Base-by-base conservation (phyloP, 2,329 filamentous ascomycete genomes). In the Alternaria conjuncta region DNA sequence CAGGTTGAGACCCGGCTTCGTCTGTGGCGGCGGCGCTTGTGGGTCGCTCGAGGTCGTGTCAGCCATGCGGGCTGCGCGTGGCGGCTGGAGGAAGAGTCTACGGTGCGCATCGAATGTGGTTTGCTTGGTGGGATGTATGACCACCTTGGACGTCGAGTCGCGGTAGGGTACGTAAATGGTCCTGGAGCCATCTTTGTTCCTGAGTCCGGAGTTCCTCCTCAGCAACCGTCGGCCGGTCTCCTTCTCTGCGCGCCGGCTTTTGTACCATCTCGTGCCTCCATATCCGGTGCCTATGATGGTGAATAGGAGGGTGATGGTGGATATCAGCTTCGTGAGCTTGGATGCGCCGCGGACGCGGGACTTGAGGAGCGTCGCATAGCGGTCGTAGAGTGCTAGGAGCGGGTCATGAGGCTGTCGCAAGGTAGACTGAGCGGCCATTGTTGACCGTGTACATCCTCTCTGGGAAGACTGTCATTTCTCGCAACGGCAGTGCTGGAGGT, bases 91-190 rank as follows among this genome's bases (percentile, higher is more conserved):
- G 78, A 99, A 99, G 28, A 99, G 86, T 25, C 96, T 87, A 28
- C 96, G 88, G 82, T 99, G 96, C 6, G 96, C 96, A 84, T 99
- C 95, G 78, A 98, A 99, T 0, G 96, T 99, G 36, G 95, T 91
- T 20, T 90, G 88, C 77, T 97, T 97, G 26, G 94, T 99, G 6
- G 92, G 90, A 76, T 93, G 86, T 67, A 99, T 97, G 61, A 92
- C 91, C 51, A 99, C 95, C 80, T 96, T 97, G 70, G 94, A 92
- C 3, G 94, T 97, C 57, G 89, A 86, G 70, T 94, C 88, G 79
- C 93, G 93, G 81, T 97, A 96, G 2, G 95, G 94, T 26, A 99
- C 96, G 76, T 96, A 98, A 62, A 99, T 96, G 13, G 94, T 97
- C 59, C 96, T 87, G 53, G 93, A 95, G 54, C 96, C 96, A 84